Conservation (phyloP, 2,329 filamentous ascomycete genomes). For the Plectosphaerella sp. region DNA sequence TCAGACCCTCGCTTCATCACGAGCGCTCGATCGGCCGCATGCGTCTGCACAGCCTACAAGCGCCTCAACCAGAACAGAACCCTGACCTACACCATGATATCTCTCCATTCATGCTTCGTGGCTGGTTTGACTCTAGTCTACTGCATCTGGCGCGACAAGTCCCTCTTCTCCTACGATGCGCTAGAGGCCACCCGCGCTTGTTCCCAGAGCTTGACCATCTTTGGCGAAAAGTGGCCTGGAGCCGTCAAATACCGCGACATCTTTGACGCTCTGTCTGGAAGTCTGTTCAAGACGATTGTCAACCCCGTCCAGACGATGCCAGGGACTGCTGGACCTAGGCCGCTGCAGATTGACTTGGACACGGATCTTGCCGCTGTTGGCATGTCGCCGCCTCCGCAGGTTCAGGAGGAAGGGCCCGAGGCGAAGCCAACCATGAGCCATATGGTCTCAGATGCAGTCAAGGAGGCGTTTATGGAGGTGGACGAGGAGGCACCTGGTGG, state of each 20-base stretch:
- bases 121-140: constrained; percentile 22
- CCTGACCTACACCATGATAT: constrained; percentile 22
- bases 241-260: constrained; percentile 23
- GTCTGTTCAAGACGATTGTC: constrained; percentile 17
- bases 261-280: constrained; percentile 19
- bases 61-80: constrained; percentile 21
- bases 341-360: constrained; percentile 1
- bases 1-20: constrained; percentile 16
- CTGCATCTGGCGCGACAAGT: constrained; percentile 18
- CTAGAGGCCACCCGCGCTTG: constrained; percentile 21
- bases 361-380: not conserved
- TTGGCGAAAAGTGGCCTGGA: constrained; percentile 21
- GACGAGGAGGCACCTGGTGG: constrained; percentile 20
- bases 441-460: constrained; percentile 15
- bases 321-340: not conserved
- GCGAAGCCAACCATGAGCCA: constrained; percentile 1
- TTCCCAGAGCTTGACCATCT: constrained; percentile 19
- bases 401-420: not conserved
- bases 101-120: constrained; percentile 23
- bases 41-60: constrained; percentile 23
- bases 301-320: not conserved
- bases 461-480: constrained; percentile 22
- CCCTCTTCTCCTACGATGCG: constrained; percentile 17
- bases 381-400: not conserved
- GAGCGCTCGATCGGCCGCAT: constrained; percentile 13